Base-by-base conservation (phyloP, 106 monocot genomes). In the Dioscorea zingiberensis region DNA sequence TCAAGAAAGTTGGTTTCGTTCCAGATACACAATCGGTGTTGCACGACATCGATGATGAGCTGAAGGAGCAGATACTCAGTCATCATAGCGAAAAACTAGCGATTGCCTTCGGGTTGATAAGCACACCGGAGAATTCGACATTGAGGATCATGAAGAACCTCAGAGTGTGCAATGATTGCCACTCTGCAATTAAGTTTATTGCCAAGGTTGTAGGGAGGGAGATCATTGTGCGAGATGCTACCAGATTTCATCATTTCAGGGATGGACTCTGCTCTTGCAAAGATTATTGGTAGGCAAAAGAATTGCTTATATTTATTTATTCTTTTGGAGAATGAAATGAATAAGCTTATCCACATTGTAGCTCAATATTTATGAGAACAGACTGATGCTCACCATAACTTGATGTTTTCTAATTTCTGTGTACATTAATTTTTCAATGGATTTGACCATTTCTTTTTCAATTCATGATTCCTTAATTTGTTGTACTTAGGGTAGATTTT, bases 91-190 rank as follows among this genome's bases (percentile, higher is more conserved):
- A 94, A 69, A 94, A 94, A 73, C 82, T 94, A 67, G 90, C 90
- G 5, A 80, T 94, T 55, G 84, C 90, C 6, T 94, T 77, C 73
- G 94, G 87, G 4, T 78, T 94, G 71, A 82, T 94, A 18, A 82
- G 77, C 26, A 94, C 85, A 4, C 75, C 84, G 2, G 87, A 90
- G 59, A 76, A 80, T 13, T 77, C 84, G 26, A 76, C 84, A 44
- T 47, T 90, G 67, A 81, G 82, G 68, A 83, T 90, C 25, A 91
- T 94, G 85, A 94, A 94, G 80, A 94, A 91, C 67, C 73, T 94
- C 26, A 82, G 90, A 55, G 90, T 94, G 2, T 94, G 87, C 48
- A 90, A 85, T 56, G 90, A 94, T 17, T 94, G 90, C 49, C 90
- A 94, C 64, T 67, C 74, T 65, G 89, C 94, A 10, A 87, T 94